Base-by-base conservation (phyloP, 768 basidiomycete species). In the Termitomyces sp. region DNA sequence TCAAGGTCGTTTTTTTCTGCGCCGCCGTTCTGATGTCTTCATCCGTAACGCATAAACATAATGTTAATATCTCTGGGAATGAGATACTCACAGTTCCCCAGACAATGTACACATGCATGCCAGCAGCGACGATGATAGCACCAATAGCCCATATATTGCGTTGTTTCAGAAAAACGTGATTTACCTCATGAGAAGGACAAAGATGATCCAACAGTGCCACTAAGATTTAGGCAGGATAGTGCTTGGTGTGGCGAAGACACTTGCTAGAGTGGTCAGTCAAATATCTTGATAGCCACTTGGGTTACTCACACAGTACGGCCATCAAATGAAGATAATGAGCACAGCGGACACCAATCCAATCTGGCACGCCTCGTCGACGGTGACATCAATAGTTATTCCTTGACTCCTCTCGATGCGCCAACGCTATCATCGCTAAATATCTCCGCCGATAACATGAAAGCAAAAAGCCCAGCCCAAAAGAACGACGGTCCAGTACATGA, bases 301-400 rank as follows among this genome's bases (percentile, higher is more conserved):
- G 21, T 5, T 3, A 9, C 67, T 23, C 50, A 72, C 72, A 70
- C 72, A 50, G 73, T 72, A 14, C 73, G 50, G 73, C 70, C 3
- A 75, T 69, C 73, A 64, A 56, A 73, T 75, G 60, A 73, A 73
- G 52, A 72, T 70, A 34, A 75, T 67, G 57, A 75, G 71, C 8
- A 71, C 61, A 21, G 71, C 72, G 5, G 71, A 71, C 27, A 65
- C 52, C 11, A 68, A 30, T 6, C 71, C 70, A 56, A 72, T 72
- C 28, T 60, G 47, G 35, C 23, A 52, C 32, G 32, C 47, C 9
- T 44, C 45, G n/a, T 54, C 46, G 11, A 57, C 47, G 14, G 6
- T 8, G 11, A 34, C 21, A 34, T 34, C 12, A 14, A n/a, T 16
- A 11, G 3, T 34, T 12, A 6, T 48, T 12, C 30, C 14, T 34